These are phyloP conservation scores for Leccinum solheimii DNA, from an alignment of 1,284 basidiomycete genomes.

Conservation along the genomic window DNA sequence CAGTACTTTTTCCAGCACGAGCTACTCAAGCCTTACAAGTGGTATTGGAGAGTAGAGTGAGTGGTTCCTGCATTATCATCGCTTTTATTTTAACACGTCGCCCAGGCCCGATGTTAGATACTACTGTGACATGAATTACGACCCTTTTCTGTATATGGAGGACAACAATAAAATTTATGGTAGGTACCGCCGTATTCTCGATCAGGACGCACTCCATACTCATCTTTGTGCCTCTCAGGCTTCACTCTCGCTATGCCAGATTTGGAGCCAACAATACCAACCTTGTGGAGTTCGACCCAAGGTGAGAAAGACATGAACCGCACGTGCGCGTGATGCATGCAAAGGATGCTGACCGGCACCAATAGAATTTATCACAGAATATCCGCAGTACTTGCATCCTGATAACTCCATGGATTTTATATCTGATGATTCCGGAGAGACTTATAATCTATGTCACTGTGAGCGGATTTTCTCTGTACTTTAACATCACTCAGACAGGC, in stretches of 20 bases:
- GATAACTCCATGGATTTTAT: slow-evolving; percentile 77
- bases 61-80: slow-evolving; percentile 15
- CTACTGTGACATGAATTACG: slow-evolving; percentile 76
- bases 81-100: slow-evolving; percentile 5
- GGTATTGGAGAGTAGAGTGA: slow-evolving; percentile 81
- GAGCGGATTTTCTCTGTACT: slow-evolving; percentile 32
- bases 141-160: slow-evolving; percentile 81
- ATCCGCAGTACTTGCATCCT: slow-evolving; percentile 68
- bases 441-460: slow-evolving; percentile 84
- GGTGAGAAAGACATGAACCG: slow-evolving; percentile 39
- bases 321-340: not conserved
- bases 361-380: slow-evolving; percentile 63
- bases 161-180: slow-evolving; percentile 75
- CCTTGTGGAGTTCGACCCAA: slow-evolving; percentile 72
- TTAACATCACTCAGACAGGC: not conserved
- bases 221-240: slow-evolving; percentile 38
- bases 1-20: slow-evolving; percentile 81
- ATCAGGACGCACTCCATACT: not conserved
- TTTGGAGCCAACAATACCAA: slow-evolving; percentile 76
- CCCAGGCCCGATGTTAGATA: slow-evolving; percentile 69
- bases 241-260: slow-evolving; percentile 82
- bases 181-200: slow-evolving; percentile 23
- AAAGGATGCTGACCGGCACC: not conserved
- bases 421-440: slow-evolving; percentile 68
- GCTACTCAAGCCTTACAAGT: slow-evolving; percentile 69